A percentile compares a stretch with the other conserved stretches of the same genome.
These are phyloP conservation scores for Nothophoma quercina DNA, from an alignment of 2,329 filamentous ascomycete genomes.

Conservation along the genomic window DNA sequence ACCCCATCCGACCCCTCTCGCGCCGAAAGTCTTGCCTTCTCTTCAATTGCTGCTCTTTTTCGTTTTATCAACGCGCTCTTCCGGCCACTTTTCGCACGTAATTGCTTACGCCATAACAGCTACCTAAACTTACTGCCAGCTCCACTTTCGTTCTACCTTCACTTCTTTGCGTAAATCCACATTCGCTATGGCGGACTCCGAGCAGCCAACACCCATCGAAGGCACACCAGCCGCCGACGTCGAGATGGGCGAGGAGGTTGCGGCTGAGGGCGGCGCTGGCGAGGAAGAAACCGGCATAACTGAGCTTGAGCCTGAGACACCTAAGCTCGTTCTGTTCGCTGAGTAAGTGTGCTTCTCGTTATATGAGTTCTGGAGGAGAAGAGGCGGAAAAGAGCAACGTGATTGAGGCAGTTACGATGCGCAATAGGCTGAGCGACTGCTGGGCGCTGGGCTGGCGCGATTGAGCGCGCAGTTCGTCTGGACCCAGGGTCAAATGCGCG, in stretches of 20 bases:
- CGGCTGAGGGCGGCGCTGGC: conserved; percentile 22
- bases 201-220: conserved; percentile 40
- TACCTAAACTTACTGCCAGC: neutral
- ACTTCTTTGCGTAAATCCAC: neutral
- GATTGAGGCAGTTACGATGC: neutral
- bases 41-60: neutral
- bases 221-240: conserved; percentile 52
- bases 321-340: conserved; percentile 54
- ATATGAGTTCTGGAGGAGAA: neutral
- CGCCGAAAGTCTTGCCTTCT: neutral
- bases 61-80: neutral
- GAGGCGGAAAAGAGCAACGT: neutral
- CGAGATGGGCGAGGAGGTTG: conserved; percentile 55
- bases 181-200: conserved; percentile 40
- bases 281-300: conserved; percentile 50
- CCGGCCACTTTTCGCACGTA: neutral
- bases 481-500: neutral
- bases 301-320: conserved; percentile 53
- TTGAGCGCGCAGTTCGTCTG: neutral
- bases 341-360: conserved; percentile 48
- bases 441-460: neutral
- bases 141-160: neutral
- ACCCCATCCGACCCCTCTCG: neutral
- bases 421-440: neutral
- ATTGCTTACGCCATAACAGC: neutral